Evolutionary conservation across 2,329 filamentous ascomycete species (phyloP), one percentile per base, ranked within the genome.

Genomic region (Curvularia hawaiiensis): DNA sequence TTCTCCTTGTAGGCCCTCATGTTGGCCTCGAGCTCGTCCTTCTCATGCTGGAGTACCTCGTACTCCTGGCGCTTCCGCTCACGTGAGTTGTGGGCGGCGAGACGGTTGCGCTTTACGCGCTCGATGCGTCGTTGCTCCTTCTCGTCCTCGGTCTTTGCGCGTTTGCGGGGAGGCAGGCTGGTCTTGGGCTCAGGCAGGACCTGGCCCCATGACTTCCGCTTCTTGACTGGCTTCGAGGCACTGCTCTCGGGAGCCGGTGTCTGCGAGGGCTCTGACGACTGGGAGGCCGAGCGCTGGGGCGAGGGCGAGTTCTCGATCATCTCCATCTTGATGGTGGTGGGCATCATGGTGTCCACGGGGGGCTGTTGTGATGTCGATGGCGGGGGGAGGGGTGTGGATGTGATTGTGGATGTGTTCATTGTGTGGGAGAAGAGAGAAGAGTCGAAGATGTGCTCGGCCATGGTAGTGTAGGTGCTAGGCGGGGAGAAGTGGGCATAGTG

Each of bases 121-220:
- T 99, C 95, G 54, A 98, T 96, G 61, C 95, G 90, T 44, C 95
- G 90, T 79, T 99, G 95, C 79, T 98, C 95, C 81, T 99, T 99
- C 79, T 99, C 95, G 72, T 97, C 95, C 71, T 96, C 94, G 3
- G 95, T 99, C 85, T 98, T 99, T 69, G 95, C 95, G 61, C 95
- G 92, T 86, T 99, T 99, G 66, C 93, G 89, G 39, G 94, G 94
- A 60, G 94, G 94, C 8, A 98, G 87, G 73, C 94, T 96, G 31
- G 95, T 98, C 85, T 97, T 98, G 43, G 95, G 95, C 74, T 96
- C 91, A 18, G 95, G 95, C 40, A 98, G 87, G 76, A 96, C 91
- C 79, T 99, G 95, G 49, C 95, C 95, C 95, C 95, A 99, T 48
- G 95, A 98, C 81, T 98, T 99, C 71, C 95, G 85, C 86, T 97